Conservation (phyloP, 345 rosid genomes). For the Psidium friedrichsthalianum region DNA sequence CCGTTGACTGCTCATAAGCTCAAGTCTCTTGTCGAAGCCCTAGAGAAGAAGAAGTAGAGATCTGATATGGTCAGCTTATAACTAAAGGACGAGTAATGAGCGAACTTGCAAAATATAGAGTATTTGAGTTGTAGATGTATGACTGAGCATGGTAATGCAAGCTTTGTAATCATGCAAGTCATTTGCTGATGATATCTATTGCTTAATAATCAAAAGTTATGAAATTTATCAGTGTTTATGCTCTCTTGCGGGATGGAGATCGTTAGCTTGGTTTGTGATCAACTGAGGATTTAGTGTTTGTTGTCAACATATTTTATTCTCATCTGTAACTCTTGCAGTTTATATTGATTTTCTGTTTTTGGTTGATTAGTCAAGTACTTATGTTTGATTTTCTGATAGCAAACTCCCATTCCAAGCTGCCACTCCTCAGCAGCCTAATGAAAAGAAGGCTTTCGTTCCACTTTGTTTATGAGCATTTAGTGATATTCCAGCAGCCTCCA, state of each 20-base stretch:
- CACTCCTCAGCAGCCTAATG: too few species aligned
- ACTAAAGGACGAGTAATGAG: not conserved
- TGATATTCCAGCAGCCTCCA: too few species aligned
- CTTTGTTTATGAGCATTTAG: too few species aligned
- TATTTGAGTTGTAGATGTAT: not conserved
- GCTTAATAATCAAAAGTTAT: not conserved
- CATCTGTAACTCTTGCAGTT: not conserved
- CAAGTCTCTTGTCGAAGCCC: not conserved
- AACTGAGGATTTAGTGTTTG: not conserved
- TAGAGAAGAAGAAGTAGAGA: not conserved
- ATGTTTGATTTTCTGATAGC: not conserved
- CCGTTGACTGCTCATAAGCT: slow-evolving; percentile 9
- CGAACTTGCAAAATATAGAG: not conserved
- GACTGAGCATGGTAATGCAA: not conserved
- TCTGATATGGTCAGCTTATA: not conserved
- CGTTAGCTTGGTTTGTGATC: not conserved
- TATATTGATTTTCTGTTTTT: not conserved
- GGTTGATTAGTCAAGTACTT: not conserved
- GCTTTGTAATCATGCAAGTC: not conserved
- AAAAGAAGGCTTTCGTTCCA: too few species aligned
- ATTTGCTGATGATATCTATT: not conserved
- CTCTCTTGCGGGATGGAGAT: not conserved
- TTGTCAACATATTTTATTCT: not conserved
- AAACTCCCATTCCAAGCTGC: not conserved
- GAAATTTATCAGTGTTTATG: not conserved